phyloP scores from a whole-genome alignment of 148 eudicot genomes.

The Nepenthes gracilis region DNA sequence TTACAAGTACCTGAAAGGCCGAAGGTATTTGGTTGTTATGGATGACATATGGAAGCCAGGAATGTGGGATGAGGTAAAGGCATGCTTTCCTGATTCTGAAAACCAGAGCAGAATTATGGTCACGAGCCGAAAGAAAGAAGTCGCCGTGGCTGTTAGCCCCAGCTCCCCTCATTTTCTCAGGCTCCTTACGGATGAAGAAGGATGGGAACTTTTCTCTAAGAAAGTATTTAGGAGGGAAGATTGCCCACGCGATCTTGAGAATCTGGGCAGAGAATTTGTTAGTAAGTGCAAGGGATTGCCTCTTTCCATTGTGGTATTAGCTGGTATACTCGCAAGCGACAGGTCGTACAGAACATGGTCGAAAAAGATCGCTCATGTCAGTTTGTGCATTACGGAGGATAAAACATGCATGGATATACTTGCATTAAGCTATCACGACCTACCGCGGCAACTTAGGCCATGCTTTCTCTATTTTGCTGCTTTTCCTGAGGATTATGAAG shows the following conservation, averaged over 20 bases:
- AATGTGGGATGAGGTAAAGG: slow-evolving; percentile 27
- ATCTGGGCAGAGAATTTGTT: slow-evolving; percentile 15
- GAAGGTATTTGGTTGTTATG: slow-evolving; percentile 24
- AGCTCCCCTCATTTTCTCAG: slow-evolving; percentile 1
- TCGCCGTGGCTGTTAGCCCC: slow-evolving; percentile 5
- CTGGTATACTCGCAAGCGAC: slow-evolving; percentile 9
- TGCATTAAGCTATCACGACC: slow-evolving; percentile 18
- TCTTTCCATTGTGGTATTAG: slow-evolving; percentile 31
- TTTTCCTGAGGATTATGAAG: slow-evolving; percentile 15
- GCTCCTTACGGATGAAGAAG: slow-evolving; percentile 13
- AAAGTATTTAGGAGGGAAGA: slow-evolving; percentile 18
- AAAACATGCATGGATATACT: slow-evolving; percentile 6
- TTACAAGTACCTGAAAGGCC: background rate
- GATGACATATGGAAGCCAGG: slow-evolving; percentile 32
- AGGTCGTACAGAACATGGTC: slow-evolving; percentile 10
- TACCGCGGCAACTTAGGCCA: slow-evolving; percentile 22
- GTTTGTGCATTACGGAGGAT: slow-evolving; percentile 11
- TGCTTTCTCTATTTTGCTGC: slow-evolving; percentile 37
- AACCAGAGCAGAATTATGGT: slow-evolving; percentile 18
- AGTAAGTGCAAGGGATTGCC: slow-evolving; percentile 24
- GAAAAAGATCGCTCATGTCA: slow-evolving; percentile 17
- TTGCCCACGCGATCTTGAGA: slow-evolving; percentile 19
- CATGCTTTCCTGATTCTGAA: slow-evolving; percentile 16
- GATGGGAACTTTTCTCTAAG: slow-evolving; percentile 25
- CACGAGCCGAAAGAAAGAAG: slow-evolving; percentile 22